phyloP scores from a whole-genome alignment of 106 monocot genomes.

The Triglochin maritima region DNA sequence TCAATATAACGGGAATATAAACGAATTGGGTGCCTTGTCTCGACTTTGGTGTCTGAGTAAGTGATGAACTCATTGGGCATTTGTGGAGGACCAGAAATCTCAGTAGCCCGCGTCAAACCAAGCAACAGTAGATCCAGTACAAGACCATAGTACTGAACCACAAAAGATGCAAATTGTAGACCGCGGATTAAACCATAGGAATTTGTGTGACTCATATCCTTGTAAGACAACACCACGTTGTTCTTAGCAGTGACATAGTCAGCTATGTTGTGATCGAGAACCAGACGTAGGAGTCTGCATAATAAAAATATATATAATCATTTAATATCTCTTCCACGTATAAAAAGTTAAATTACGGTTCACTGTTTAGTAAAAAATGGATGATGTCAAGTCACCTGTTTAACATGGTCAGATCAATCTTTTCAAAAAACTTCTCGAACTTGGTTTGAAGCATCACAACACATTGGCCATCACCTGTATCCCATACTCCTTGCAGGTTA shows the following conservation, averaged over 20 bases:
- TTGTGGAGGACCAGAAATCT: constrained; percentile 96
- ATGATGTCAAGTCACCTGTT: constrained; percentile 44
- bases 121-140: constrained; percentile 96
- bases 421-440: constrained; percentile 99
- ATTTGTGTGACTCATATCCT: constrained; percentile 99
- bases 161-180: constrained; percentile 99
- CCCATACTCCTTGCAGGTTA: constrained; percentile 94
- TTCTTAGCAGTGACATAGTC: constrained; percentile 99
- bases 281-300: constrained; percentile 83
- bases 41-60: constrained; percentile 80
- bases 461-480: constrained; percentile 95
- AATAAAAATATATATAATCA: background rate
- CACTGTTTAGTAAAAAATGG: too few species aligned
- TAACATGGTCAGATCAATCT: constrained; percentile 95
- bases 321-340: background rate
- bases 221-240: constrained; percentile 97
- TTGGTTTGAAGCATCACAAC: constrained; percentile 99
- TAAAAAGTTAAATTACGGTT: background rate
- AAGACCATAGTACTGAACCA: constrained; percentile 99
- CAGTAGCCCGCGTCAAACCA: constrained; percentile 96
- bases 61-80: constrained; percentile 99
- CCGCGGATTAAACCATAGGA: constrained; percentile 99
- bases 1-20: constrained; percentile 99
- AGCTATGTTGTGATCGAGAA: constrained; percentile 98
- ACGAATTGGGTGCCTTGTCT: constrained; percentile 90